A percentile compares a stretch with the other conserved stretches of the same genome.
phyloP scores from a whole-genome alignment of 345 rosid species.

The Theobroma cacao region DNA sequence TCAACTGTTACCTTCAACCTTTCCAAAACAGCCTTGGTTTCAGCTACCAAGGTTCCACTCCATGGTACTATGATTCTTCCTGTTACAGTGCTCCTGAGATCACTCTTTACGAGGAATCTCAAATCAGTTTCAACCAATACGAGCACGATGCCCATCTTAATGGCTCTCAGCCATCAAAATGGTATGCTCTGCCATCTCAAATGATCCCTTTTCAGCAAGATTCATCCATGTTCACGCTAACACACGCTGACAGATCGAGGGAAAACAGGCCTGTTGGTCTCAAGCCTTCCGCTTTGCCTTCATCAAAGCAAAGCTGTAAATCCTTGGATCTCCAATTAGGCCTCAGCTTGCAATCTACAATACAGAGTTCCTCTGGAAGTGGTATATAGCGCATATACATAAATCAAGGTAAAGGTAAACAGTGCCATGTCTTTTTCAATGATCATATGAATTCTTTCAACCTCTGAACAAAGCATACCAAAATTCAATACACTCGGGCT shows the following conservation, averaged over 20 bases:
- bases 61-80: conserved; percentile 46
- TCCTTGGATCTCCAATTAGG: conserved; percentile 76
- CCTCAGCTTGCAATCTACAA: conserved; percentile 39
- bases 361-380: conserved; percentile 28
- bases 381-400: conserved; percentile 8
- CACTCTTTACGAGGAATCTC: conserved; percentile 48
- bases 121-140: conserved; percentile 55
- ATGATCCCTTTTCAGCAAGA: conserved; percentile 32
- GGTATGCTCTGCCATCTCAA: conserved; percentile 22
- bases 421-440: not conserved
- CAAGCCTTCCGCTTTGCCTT: conserved; percentile 39
- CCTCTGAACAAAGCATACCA: not conserved
- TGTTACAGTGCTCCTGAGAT: conserved; percentile 8
- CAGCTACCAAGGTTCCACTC: conserved; percentile 24
- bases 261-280: conserved; percentile 34
- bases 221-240: conserved; percentile 33
- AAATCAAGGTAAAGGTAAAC: not conserved
- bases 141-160: conserved; percentile 15
- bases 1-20: conserved; percentile 63
- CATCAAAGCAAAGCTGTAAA: conserved; percentile 45
- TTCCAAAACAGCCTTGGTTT: conserved; percentile 35
- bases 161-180: conserved; percentile 17
- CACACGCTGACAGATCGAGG: conserved; percentile 28
- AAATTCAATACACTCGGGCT: not conserved
- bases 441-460: not conserved